Conservation (phyloP, 495 filamentous ascomycete genomes). For the Aspergillus sclerotiicarbonarius region DNA sequence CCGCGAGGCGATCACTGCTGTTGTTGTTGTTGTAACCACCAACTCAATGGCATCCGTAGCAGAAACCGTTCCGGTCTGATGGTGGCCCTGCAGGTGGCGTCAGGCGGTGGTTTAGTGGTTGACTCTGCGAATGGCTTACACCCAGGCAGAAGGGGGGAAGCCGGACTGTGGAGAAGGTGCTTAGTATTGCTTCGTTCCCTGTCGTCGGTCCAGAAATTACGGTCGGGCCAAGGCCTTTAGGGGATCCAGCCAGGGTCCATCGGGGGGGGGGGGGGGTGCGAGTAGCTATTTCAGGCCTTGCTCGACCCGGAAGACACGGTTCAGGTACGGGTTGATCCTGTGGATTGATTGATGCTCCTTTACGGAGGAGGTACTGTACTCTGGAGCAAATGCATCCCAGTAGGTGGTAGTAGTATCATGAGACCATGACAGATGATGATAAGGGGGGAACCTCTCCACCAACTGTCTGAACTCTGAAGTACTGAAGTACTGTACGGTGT, state of each 20-base stretch:
- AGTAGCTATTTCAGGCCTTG: too few relatives aligned
- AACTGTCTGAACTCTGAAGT: too few relatives aligned
- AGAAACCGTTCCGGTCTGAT: not conserved
- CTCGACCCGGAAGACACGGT: too few relatives aligned
- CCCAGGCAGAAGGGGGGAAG: constrained; percentile 5
- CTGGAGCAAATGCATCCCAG: too few relatives aligned
- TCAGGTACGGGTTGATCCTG: not conserved
- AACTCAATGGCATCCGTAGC: too few relatives aligned
- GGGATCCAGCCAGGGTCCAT: constrained; percentile 5
- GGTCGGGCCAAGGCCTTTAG: constrained; percentile 1
- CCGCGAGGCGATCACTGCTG: not conserved
- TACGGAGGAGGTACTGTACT: too few relatives aligned
- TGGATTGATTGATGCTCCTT: not conserved
- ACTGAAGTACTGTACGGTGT: too few relatives aligned
- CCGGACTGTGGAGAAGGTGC: constrained; percentile 8
- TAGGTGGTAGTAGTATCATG: not conserved
- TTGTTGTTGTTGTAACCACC: too few relatives aligned
- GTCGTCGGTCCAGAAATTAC: constrained; percentile 6
- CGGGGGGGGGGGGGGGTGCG: too few relatives aligned
- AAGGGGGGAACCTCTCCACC: not conserved
- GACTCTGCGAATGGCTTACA: not conserved
- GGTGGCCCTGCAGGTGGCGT: constrained; percentile 8
- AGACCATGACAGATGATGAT: not conserved
- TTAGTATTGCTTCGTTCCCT: constrained; percentile 15
- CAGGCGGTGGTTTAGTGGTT: too few relatives aligned